A percentile compares a stretch with the other conserved stretches of the same genome.
Evolutionary conservation across 2,329 filamentous ascomycete species (phyloP).

Genomic region (Decorospora gaudefroyi): DNA sequence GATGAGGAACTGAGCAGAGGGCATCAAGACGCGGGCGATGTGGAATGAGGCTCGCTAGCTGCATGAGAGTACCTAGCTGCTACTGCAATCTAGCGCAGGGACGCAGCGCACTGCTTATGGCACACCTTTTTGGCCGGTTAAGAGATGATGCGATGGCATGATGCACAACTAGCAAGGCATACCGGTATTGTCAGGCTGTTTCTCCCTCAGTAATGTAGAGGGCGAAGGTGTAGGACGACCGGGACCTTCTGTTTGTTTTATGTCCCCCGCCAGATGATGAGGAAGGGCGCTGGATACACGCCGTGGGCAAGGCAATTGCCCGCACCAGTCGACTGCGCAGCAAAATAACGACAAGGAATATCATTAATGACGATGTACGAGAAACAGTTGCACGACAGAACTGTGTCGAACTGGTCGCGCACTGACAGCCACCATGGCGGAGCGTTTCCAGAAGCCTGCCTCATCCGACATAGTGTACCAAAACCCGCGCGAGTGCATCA

Average conservation of each 20-base stretch:
- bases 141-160: slow-evolving; percentile 26
- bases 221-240: slow-evolving; percentile 10
- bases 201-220: slow-evolving; percentile 24
- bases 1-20: neutral
- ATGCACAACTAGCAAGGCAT: slow-evolving; percentile 25
- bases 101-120: slow-evolving; percentile 21
- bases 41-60: slow-evolving; percentile 27
- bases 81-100: slow-evolving; percentile 18
- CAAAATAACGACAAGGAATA: neutral
- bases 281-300: no score
- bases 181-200: slow-evolving; percentile 33
- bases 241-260: neutral
- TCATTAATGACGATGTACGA: neutral
- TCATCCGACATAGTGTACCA: slow-evolving; percentile 11
- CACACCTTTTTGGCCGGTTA: slow-evolving; percentile 24
- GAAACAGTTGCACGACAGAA: neutral
- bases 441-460: slow-evolving; percentile 23
- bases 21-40: slow-evolving; percentile 7
- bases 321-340: neutral
- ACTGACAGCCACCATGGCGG: slow-evolving; percentile 25
- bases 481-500: slow-evolving; percentile 15
- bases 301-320: no score
- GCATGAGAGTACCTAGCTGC: slow-evolving; percentile 3
- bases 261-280: neutral
- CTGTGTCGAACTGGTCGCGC: slow-evolving; percentile 11